phyloP scores from a whole-genome alignment of 1,284 basidiomycete species.

The Ceratobasidium sp. region DNA sequence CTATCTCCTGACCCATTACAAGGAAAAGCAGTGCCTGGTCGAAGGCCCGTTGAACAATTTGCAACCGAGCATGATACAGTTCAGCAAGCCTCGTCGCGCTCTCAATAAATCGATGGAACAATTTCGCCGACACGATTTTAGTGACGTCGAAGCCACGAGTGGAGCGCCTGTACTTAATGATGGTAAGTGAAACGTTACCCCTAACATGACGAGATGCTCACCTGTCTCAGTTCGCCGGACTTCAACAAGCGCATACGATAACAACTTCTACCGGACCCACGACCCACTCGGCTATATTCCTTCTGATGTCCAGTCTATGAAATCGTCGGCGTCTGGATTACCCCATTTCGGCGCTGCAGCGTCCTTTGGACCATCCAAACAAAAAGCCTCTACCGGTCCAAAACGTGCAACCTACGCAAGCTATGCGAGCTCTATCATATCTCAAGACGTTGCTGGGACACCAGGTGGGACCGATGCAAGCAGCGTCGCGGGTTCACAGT shows the following conservation, averaged over 20 bases:
- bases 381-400: slow-evolving; percentile 71
- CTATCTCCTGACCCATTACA: slow-evolving; percentile 98
- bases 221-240: slow-evolving; percentile 67
- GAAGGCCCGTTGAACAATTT: slow-evolving; percentile 97
- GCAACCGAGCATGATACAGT: slow-evolving; percentile 98
- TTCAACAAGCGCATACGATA: slow-evolving; percentile 91
- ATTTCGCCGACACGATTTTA: slow-evolving; percentile 90
- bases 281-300: slow-evolving; percentile 95
- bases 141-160: slow-evolving; percentile 77
- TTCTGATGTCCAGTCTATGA: slow-evolving; percentile 93
- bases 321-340: slow-evolving; percentile 92
- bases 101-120: slow-evolving; percentile 90
- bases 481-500: slow-evolving; percentile 70
- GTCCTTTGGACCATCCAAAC: slow-evolving; percentile 75
- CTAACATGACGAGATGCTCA: slow-evolving; percentile 48
- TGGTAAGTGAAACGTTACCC: slow-evolving; percentile 54
- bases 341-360: slow-evolving; percentile 80
- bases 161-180: slow-evolving; percentile 47
- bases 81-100: slow-evolving; percentile 92
- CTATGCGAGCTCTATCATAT: slow-evolving; percentile 92
- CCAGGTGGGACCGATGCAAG: slow-evolving; percentile 69
- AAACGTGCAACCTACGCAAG: slow-evolving; percentile 85
- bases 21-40: slow-evolving; percentile 94
- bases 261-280: slow-evolving; percentile 95
- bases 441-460: slow-evolving; percentile 80